Base-by-base conservation (phyloP, 306 rosid species). In the Prunus mongolica region DNA sequence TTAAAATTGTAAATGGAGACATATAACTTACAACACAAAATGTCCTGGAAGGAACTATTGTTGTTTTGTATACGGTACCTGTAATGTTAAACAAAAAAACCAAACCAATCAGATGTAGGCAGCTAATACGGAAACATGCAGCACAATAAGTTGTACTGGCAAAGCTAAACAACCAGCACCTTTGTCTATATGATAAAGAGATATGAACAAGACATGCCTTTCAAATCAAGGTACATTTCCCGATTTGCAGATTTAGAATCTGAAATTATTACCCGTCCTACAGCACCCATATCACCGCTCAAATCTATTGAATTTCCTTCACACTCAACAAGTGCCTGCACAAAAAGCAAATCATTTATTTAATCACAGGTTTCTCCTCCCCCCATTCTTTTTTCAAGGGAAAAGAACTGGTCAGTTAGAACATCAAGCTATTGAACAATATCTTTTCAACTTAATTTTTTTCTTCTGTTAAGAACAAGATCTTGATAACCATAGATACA, bases 251-350 rank as follows among this genome's bases (percentile, higher is more conserved):
- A 86, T 54, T 84, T 79, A 44, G 89, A 61, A 80, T 92, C 90
- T 38, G 97, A 92, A 78, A 95, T 71, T 8, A 94, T 74, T 68
- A 95, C 58, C 66, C 96, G 91, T 60, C 98, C 98, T 56, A 90
- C 96, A 72, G 93, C 91, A 11, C 98, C 98, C 83, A 95, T 71
- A 82, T 95, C 98, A 11, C 98, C 97, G 69, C 93, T 88, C 85
- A 90, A 85, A 82, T 95, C 96, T 78, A 95, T 92, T 49, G 98
- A 90, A 78, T 88, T 94, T 81, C 94, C 96, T 90, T 92, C 97
- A 84, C 97, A 90, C 82, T 95, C 98, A 80, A 95, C 79, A 65
- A 95, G 97, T 16, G 92, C 97, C 98, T 91, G 87, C 81, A 78
- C 49, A 56, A 82, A 71, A 24, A 58, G 49, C 65, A 72, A 78